Evolutionary conservation across 2,329 filamentous ascomycete species (phyloP), one percentile per base, ranked within the genome.

Genomic region (Fusarium sambucinum): DNA sequence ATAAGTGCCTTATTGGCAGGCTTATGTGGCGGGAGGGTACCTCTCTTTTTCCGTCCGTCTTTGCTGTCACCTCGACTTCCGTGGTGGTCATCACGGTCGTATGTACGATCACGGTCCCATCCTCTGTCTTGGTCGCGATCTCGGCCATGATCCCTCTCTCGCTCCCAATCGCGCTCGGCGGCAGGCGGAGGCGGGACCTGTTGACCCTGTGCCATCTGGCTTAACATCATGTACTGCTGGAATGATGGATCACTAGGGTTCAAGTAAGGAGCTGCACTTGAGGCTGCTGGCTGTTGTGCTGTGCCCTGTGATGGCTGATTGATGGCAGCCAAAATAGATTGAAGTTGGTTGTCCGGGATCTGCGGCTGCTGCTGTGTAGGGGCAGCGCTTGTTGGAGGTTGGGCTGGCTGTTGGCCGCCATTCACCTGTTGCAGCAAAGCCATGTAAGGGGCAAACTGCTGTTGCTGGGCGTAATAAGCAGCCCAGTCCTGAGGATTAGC

Each of bases 1-100:
- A 89, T 87, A 16, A 89, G 80, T 16, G 85, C 83, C 61, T 83
- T 85, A 72, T 90, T 87, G 65, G 77, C 80, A 19, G 81, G 79
- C 59, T 82, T 79, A 61, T 83, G 81, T 11, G 77, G 78, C 29
- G 78, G 77, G 33, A 80, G 76, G 16, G 79, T 81, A 32, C 75
- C 76, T 73, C 79, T 80, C 66, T 80, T 82, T 60, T 80, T 82
- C 55, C 78, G 76, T 50, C 73, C 74, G 5, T 81, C 79, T 65
- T 81, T 82, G 35, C 74, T 74, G 19, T 75, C 71, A 27, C 79
- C 76, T 37, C 77, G 73, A 11, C 74, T 71, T 21, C 74, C 71
- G 14, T 77, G 62, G 40, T 77, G 67, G 29, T 77, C 74, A 5
- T 80, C 74, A 13, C 78, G 74, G 42, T 77, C 81, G 32, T 57